Percentiles rank a stretch among this genome's conserved stretches.
These are phyloP conservation scores for Suillus discolor DNA, from an alignment of 768 basidiomycete species.

Conservation along the genomic window DNA sequence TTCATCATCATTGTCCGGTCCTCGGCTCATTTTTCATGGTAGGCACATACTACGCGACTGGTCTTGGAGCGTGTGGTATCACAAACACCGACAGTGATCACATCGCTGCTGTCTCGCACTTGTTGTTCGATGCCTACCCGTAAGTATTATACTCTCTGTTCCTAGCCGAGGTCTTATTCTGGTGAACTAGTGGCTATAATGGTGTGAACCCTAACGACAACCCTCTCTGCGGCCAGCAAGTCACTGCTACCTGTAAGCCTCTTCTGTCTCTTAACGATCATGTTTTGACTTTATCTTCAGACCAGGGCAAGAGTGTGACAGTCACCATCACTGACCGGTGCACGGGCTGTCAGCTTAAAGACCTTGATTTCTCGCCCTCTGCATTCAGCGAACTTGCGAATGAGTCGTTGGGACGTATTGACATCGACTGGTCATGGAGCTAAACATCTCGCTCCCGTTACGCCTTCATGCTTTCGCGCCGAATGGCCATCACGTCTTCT, in stretches of 20 bases:
- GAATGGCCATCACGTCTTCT: neutral
- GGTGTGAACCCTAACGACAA: constrained; percentile 72
- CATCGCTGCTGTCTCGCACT: constrained; percentile 39
- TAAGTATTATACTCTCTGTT: constrained; percentile 19
- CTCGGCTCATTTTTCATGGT: constrained; percentile 6
- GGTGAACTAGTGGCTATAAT: constrained; percentile 48
- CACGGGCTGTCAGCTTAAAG: constrained; percentile 46
- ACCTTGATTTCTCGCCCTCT: constrained; percentile 64
- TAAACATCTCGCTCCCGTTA: constrained; percentile 15
- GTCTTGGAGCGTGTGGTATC: constrained; percentile 45
- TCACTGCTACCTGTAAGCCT: constrained; percentile 50
- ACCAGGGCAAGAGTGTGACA: constrained; percentile 48
- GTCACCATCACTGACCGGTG: constrained; percentile 68
- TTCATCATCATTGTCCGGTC: neutral
- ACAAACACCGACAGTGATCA: constrained; percentile 30
- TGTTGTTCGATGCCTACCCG: constrained; percentile 39
- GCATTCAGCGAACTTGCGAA: constrained; percentile 56
- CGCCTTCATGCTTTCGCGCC: neutral
- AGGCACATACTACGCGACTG: constrained; percentile 36
- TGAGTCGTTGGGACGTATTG: constrained; percentile 51
- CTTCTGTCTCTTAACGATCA: neutral
- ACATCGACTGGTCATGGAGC: constrained; percentile 53
- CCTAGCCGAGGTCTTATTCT: neutral
- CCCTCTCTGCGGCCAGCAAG: constrained; percentile 62
- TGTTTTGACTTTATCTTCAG: constrained; percentile 35